Conservation (phyloP, 495 filamentous ascomycete genomes). For the Astrocystis sublimbata region DNA sequence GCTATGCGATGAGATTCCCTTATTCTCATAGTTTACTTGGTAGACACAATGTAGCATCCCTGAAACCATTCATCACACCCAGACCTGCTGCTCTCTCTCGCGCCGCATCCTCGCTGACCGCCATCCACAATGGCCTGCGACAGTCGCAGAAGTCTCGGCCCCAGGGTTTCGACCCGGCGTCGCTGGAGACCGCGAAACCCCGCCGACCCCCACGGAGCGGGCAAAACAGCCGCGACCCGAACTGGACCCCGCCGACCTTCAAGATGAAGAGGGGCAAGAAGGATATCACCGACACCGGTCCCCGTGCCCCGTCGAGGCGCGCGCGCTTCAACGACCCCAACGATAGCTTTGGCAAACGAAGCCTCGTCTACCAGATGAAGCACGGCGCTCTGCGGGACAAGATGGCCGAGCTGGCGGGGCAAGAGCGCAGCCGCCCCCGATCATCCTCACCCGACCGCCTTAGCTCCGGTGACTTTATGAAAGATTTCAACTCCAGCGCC, state of each 20-base stretch:
- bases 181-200: constrained; percentile 15
- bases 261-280: constrained; percentile 50
- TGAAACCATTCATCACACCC: constrained; percentile 9
- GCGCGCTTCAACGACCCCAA: constrained; percentile 47
- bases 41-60: constrained; percentile 24
- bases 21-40: constrained; percentile 25
- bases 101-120: constrained; percentile 31
- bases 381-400: constrained; percentile 28
- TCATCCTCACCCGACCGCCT: constrained; percentile 1
- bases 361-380: constrained; percentile 46
- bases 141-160: constrained; percentile 29
- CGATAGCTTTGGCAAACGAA: constrained; percentile 45
- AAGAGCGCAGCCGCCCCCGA: neutral
- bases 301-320: constrained; percentile 36
- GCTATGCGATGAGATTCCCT: constrained; percentile 32
- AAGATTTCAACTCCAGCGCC: constrained; percentile 18
- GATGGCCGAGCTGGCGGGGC: neutral
- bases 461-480: constrained; percentile 21
- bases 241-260: constrained; percentile 25
- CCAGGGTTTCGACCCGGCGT: constrained; percentile 23
- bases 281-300: constrained; percentile 38
- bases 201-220: neutral
- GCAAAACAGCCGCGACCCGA: neutral
- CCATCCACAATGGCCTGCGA: constrained; percentile 34
- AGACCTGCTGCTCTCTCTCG: constrained; percentile 14